Conservation (phyloP, 306 rosid genomes). For the Oxytropis ochrocephala region DNA sequence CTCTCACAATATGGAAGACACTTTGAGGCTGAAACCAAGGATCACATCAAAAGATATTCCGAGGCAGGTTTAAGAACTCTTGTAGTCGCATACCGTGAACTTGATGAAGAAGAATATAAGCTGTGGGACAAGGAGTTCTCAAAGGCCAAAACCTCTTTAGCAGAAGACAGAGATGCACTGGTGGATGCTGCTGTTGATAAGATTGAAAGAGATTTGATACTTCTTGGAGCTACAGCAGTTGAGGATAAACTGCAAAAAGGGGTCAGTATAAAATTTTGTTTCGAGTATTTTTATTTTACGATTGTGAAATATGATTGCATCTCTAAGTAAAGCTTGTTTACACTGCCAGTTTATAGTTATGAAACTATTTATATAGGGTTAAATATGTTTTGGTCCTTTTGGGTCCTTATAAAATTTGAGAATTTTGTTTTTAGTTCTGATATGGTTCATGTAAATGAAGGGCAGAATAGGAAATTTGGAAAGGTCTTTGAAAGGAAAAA, state of each 20-base stretch:
- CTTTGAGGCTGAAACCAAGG: conserved; percentile 66
- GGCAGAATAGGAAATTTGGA: no score
- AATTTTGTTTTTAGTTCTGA: no score
- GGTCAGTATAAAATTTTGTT: conserved; percentile 33
- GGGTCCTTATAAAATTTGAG: no score
- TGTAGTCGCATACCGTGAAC: conserved; percentile 58
- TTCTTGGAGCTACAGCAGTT: conserved; percentile 88
- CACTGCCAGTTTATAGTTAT: neutral
- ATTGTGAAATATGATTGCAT: neutral
- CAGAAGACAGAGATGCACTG: conserved; percentile 43
- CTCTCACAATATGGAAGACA: conserved; percentile 57
- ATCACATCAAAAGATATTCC: conserved; percentile 59
- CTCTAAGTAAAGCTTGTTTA: neutral
- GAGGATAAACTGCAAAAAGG: conserved; percentile 88
- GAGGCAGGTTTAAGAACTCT: conserved; percentile 90
- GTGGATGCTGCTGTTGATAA: conserved; percentile 56
- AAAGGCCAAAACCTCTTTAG: conserved; percentile 55
- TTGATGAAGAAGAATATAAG: conserved; percentile 54
- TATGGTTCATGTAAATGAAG: no score
- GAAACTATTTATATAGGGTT: no score
- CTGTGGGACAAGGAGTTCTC: conserved; percentile 58
- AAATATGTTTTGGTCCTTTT: no score
- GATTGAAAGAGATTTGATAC: conserved; percentile 62
- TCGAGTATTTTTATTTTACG: neutral
- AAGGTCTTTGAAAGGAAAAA: no score